phyloP scores from a whole-genome alignment of 768 basidiomycete genomes.

The Rhodotorula toruloides region DNA sequence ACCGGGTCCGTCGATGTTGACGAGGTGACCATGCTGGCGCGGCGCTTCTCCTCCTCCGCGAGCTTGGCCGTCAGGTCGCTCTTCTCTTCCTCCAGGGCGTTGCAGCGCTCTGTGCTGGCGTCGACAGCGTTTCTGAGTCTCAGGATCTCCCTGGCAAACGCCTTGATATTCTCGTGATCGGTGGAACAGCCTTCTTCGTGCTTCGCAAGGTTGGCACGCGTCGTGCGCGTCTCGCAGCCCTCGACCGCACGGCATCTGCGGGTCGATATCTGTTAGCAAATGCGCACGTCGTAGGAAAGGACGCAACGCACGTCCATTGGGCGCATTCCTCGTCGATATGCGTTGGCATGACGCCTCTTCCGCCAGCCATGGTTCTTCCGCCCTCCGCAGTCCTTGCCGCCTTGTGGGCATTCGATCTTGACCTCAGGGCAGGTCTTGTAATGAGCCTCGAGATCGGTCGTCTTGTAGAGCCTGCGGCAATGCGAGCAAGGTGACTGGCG shows the following conservation, averaged over 20 bases:
- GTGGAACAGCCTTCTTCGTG: neutral
- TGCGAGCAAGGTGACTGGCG: neutral
- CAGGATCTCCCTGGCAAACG: too few relatives aligned
- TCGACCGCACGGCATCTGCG: neutral
- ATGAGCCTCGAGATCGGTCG: neutral
- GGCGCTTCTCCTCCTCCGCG: too few relatives aligned
- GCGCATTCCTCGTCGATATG: neutral
- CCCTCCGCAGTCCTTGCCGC: neutral
- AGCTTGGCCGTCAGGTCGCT: too few relatives aligned
- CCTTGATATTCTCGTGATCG: too few relatives aligned
- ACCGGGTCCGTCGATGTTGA: too few relatives aligned
- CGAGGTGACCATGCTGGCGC: too few relatives aligned
- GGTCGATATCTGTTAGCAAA: neutral
- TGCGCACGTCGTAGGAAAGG: too few relatives aligned
- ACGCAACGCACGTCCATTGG: neutral
- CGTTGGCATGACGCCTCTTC: neutral
- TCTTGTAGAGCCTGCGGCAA: neutral
- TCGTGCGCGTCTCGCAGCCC: neutral
- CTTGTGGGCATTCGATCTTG: neutral
- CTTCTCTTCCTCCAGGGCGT: too few relatives aligned
- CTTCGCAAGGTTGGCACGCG: neutral
- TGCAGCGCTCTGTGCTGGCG: too few relatives aligned
- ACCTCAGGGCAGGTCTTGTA: neutral
- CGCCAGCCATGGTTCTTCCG: neutral
- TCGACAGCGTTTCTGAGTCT: too few relatives aligned